Conservation (phyloP, 2,329 filamentous ascomycete species). For the Fusarium anthophilum region DNA sequence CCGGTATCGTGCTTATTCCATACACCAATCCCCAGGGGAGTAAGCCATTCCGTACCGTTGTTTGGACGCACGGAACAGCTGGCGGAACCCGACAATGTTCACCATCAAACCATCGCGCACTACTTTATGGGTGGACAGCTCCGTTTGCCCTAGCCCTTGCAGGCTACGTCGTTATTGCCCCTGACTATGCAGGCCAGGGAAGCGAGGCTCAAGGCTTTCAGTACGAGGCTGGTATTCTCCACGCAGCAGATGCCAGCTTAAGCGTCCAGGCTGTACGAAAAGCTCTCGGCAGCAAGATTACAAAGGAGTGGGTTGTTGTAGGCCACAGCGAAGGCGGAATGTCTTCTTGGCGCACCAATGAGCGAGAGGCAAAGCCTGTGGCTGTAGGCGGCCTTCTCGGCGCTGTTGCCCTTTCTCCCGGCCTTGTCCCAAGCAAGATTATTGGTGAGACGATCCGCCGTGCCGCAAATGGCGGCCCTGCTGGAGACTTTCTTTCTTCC, state of each 20-base stretch:
- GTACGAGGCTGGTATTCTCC: conserved; percentile 30
- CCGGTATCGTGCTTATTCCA: background rate
- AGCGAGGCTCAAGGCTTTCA: conserved; percentile 29
- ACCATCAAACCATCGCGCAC: conserved; percentile 33
- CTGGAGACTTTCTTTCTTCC: background rate
- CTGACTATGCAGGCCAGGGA: conserved; percentile 15
- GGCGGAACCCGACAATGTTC: conserved; percentile 34
- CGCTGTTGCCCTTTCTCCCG: background rate
- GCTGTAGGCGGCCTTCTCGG: background rate
- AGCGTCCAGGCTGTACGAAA: conserved; percentile 28
- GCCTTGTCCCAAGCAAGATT: background rate
- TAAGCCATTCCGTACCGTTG: conserved; percentile 16
- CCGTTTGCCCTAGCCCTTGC: conserved; percentile 26
- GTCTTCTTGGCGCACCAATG: conserved; percentile 38
- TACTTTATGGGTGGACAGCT: conserved; percentile 37
- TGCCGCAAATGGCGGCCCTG: background rate
- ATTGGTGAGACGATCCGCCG: background rate
- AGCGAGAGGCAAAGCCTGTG: conserved; percentile 27
- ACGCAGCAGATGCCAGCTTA: conserved; percentile 30
- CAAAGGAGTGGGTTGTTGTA: conserved; percentile 34
- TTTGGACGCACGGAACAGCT: conserved; percentile 41
- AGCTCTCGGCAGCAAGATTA: conserved; percentile 5
- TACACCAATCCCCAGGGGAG: background rate
- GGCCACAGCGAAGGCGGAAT: conserved; percentile 41
- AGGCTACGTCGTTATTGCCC: conserved; percentile 14